Conservation (phyloP, 257 asterid genomes). For the Perilla frutescens region DNA sequence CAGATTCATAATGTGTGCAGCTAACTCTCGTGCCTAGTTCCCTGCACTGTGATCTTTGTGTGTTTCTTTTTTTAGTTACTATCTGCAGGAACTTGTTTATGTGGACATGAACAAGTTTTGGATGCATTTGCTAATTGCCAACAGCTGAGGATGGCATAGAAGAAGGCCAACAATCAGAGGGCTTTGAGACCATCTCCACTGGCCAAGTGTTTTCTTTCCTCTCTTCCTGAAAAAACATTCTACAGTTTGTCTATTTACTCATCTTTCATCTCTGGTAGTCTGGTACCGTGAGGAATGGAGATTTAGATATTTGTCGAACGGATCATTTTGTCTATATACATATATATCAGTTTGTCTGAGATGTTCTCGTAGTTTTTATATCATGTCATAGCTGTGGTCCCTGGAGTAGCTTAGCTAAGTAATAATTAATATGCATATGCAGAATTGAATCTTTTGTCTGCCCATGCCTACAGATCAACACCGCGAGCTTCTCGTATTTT, state of each 20-base stretch:
- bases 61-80: background rate
- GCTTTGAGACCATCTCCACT: background rate
- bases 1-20: background rate
- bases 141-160: background rate
- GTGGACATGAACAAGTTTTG: background rate
- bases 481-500: background rate
- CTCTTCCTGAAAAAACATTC: background rate
- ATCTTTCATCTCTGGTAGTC: too few relatives aligned
- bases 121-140: background rate
- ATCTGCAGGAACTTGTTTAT: background rate
- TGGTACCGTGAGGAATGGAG: too few relatives aligned
- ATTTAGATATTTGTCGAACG: too few relatives aligned
- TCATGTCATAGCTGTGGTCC: too few relatives aligned
- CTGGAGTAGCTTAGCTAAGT: background rate
- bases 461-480: background rate
- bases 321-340: too few relatives aligned
- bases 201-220: background rate
- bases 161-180: constrained; percentile 2
- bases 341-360: too few relatives aligned
- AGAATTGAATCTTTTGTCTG: constrained; percentile 2
- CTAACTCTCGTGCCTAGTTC: background rate
- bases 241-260: background rate
- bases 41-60: background rate
- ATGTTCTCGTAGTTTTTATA: background rate
- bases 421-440: background rate